Base-by-base conservation (phyloP, 768 basidiomycete genomes). In the Tricholoma hemisulphureum region DNA sequence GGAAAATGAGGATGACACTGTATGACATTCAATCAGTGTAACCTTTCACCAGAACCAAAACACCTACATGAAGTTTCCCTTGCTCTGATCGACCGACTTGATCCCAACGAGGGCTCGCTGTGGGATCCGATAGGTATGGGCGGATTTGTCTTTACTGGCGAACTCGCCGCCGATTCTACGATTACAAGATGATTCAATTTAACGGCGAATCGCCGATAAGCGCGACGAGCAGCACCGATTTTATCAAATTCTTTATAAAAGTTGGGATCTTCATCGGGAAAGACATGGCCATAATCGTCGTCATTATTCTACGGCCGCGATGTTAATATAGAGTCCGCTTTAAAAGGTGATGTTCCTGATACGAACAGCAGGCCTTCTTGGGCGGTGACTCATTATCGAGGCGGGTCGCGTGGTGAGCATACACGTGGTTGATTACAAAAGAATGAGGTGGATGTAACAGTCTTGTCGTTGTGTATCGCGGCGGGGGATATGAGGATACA, bases 151-250 rank as follows among this genome's bases (percentile, higher is more conserved):
- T 60, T 62, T 10, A 1, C 13, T 4, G 61, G 61, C 1, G 58
- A 60, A n/a, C 31, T 53, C 24, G 31, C 16, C n/a, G 26, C 1
- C 7, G 28, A 55, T 24, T 60, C 58, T 62, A 49, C n/a, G 6
- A 28, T 14, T 20, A 9, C 34, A 37, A 32, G 34, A 29, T 24
- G 11, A 48, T 24, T 49, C 1, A 49, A 49, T 3, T 31, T 46
- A 10, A 34, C 16, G 35, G 4, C 37, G 37, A 52, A 21, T 29
- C 21, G 10, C n/a, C 8, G n/a, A 20, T 41, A 41, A 21, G n/a
- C 39, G 39, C 39, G n/a, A 6, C 21, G 39, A 20, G 32, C n/a
- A 20, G 24, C 43, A 57, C 63, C 63, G 10, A 61, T 57, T 2
- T 10, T 13, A 4, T 54, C 52, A 6, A 28, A 53, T 4, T n/a